Conservation (phyloP, 208 protist genomes). For the Willaertia magna region DNA sequence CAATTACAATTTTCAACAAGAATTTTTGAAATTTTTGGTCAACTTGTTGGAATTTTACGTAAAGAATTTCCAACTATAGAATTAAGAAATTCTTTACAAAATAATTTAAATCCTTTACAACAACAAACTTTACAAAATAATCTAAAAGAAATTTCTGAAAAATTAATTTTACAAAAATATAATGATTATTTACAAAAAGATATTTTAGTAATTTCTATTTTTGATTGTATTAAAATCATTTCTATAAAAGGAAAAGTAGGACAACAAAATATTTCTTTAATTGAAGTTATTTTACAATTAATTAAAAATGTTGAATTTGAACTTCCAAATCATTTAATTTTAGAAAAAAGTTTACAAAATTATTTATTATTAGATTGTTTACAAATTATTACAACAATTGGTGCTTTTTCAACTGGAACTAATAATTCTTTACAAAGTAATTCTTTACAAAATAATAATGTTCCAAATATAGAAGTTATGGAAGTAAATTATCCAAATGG, state of each 20-base stretch:
- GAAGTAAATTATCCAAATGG: neutral
- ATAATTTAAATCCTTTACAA: neutral
- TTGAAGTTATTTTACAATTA: neutral
- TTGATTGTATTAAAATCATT: neutral
- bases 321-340: neutral
- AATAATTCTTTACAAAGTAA: neutral
- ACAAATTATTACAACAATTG: neutral
- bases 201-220: neutral
- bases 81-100: neutral
- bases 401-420: neutral
- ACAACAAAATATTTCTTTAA: neutral
- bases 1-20: no score
- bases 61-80: no score
- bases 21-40: neutral
- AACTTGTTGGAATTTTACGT: no score
- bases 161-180: no score
- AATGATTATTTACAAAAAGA: neutral
- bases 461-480: no score
- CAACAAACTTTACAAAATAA: no score
- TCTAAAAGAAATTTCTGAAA: no score
- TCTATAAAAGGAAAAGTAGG: neutral
- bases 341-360: neutral
- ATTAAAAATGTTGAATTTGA: neutral
- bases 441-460: neutral
- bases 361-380: neutral